Conservation (phyloP, 257 asterid genomes). For the Scutellaria barbata region DNA sequence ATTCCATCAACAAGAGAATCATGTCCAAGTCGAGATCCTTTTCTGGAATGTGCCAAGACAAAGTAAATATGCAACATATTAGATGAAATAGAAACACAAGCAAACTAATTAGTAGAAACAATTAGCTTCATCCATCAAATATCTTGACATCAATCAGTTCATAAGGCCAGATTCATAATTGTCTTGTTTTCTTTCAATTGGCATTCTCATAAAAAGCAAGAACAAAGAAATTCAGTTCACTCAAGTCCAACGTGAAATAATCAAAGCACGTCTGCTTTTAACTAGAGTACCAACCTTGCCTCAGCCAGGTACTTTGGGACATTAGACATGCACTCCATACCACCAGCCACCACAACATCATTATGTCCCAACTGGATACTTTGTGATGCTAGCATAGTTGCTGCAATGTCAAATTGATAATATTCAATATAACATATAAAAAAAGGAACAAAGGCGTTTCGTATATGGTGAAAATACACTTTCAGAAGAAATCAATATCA, state of each 20-base stretch:
- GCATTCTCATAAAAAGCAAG: slow-evolving; percentile 3
- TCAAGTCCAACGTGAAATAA: not conserved
- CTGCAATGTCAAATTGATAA: slow-evolving; percentile 53
- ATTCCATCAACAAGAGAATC: slow-evolving; percentile 98
- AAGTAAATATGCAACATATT: slow-evolving; percentile 20
- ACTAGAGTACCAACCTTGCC: slow-evolving; percentile 71
- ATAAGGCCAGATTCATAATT: slow-evolving; percentile 10
- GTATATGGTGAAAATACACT: slow-evolving; percentile 2
- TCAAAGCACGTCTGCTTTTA: slow-evolving; percentile 5
- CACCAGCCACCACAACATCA: slow-evolving; percentile 98
- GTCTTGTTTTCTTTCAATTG: not conserved
- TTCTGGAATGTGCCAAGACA: slow-evolving; percentile 56
- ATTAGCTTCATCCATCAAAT: not conserved
- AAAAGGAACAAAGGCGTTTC: not conserved
- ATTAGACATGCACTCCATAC: slow-evolving; percentile 99
- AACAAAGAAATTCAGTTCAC: slow-evolving; percentile 15
- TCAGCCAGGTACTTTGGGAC: slow-evolving; percentile 93
- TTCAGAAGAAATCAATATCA: not conserved
- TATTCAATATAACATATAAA: not conserved
- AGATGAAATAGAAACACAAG: slow-evolving; percentile 2
- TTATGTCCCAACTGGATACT: slow-evolving; percentile 92
- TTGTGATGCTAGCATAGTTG: slow-evolving; percentile 94
- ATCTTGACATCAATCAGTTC: slow-evolving; percentile 1
- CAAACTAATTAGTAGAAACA: not conserved
- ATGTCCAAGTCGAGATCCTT: slow-evolving; percentile 98